phyloP scores from a whole-genome alignment of 352 stramenopile genomes.

The Globisporangium spinosum region DNA sequence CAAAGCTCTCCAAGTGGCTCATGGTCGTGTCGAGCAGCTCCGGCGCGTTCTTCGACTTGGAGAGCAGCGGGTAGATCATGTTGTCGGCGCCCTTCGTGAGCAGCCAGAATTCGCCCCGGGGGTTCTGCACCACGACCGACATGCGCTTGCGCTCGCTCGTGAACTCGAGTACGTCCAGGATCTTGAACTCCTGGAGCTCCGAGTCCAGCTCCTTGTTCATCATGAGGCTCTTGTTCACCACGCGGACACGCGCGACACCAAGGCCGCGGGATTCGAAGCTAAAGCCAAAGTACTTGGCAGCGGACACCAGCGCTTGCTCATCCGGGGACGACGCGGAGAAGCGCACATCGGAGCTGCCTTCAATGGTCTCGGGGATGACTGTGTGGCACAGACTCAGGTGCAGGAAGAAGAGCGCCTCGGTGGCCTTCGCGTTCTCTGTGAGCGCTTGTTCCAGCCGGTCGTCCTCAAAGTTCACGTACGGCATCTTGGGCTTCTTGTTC shows the following conservation, averaged over 20 bases:
- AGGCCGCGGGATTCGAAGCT: conserved; percentile 67
- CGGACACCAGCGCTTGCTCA: conserved; percentile 88
- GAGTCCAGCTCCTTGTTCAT: conserved; percentile 28
- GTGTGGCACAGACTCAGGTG: conserved; percentile 81
- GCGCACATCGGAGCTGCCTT: conserved; percentile 48
- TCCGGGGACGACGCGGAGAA: conserved; percentile 83
- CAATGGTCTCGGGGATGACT: conserved; percentile 60
- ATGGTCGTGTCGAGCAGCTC: conserved; percentile 60
- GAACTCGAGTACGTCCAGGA: conserved; percentile 96
- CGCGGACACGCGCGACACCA: conserved; percentile 51
- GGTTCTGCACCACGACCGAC: conserved; percentile 72
- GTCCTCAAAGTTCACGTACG: conserved; percentile 84
- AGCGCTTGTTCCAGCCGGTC: conserved; percentile 32
- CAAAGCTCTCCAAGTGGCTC: conserved; percentile 71
- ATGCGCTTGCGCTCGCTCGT: conserved; percentile 87
- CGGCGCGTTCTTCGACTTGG: conserved; percentile 46
- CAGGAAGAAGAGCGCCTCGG: conserved; percentile 82
- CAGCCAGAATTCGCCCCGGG: conserved; percentile 61
- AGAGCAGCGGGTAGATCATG: conserved; percentile 84
- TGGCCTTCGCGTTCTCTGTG: conserved; percentile 18
- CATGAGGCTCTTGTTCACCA: conserved; percentile 43
- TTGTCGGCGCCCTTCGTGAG: conserved; percentile 92
- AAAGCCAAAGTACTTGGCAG: conserved; percentile 80
- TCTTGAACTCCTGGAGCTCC: conserved; percentile 64
- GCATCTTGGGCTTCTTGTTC: conserved; percentile 29